phyloP scores from a whole-genome alignment of 139 green algal genomes.

The Spirogloea muscicola region DNA sequence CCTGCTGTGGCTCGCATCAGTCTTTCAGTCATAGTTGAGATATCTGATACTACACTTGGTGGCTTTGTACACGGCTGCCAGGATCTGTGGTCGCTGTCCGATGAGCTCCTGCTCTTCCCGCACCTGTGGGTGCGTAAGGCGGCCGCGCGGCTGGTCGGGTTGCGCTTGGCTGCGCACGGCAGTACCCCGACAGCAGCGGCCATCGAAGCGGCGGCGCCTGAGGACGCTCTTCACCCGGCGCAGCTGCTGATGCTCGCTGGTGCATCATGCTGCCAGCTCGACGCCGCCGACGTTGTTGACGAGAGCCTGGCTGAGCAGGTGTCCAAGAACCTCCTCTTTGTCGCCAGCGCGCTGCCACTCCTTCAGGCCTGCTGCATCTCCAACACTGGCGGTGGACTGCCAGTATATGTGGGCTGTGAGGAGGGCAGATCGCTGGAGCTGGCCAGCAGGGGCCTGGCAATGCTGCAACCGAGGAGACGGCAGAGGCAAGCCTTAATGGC shows the following conservation, averaged over 20 bases:
- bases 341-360: conserved; percentile 56
- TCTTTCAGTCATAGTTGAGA: too few species aligned
- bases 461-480: not conserved
- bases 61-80: not conserved
- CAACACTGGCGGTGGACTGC: not conserved
- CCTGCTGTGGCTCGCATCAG: too few species aligned
- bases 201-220: not conserved
- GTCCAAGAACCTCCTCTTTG: conserved; percentile 74
- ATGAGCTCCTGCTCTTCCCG: conserved; percentile 49
- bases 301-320: conserved; percentile 70
- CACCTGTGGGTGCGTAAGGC: conserved; percentile 85
- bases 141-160: conserved; percentile 64
- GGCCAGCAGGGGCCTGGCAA: not conserved
- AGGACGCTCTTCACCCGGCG: not conserved
- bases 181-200: not conserved
- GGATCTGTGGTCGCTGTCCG: not conserved
- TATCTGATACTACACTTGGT: too few species aligned
- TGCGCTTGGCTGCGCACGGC: conserved; percentile 44
- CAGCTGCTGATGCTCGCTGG: not conserved
- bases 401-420: conserved; percentile 14
- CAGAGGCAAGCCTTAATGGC: not conserved
- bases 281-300: conserved; percentile 57
- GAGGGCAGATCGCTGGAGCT: conserved; percentile 16
- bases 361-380: conserved; percentile 4
- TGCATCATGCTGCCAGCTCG: not conserved